These are phyloP conservation scores for Candida anutae DNA, from an alignment of 1,139 yeast genomes.

Conservation along the genomic window DNA sequence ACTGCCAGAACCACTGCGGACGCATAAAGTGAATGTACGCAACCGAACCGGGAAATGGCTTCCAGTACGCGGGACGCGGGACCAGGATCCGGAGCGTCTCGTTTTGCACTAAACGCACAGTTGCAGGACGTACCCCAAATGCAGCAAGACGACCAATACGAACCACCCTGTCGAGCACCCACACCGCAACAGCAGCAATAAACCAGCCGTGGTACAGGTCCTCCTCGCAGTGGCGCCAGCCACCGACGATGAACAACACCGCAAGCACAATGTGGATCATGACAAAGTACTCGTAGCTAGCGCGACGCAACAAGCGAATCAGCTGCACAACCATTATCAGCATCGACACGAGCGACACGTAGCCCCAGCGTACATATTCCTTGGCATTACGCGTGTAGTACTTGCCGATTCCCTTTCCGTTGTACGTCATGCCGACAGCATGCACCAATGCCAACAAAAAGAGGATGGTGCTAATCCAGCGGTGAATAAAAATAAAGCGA, in stretches of 20 bases:
- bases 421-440: slow-evolving; percentile 39
- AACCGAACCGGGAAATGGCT: slow-evolving; percentile 31
- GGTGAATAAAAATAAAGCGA: slow-evolving; percentile 56
- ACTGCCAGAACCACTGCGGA: slow-evolving; percentile 45
- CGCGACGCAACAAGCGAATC: slow-evolving; percentile 43
- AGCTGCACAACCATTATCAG: slow-evolving; percentile 41
- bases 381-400: slow-evolving; percentile 27
- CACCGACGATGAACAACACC: slow-evolving; percentile 45
- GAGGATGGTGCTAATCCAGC: slow-evolving; percentile 52
- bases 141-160: slow-evolving; percentile 41
- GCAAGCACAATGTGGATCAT: slow-evolving; percentile 53
- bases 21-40: slow-evolving; percentile 33
- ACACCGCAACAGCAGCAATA: slow-evolving; percentile 49
- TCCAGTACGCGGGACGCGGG: slow-evolving; percentile 29
- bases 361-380: slow-evolving; percentile 48
- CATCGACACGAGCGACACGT: slow-evolving; percentile 34
- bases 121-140: slow-evolving; percentile 47
- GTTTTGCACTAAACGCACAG: slow-evolving; percentile 38
- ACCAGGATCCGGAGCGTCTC: slow-evolving; percentile 36
- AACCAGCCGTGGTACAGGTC: slow-evolving; percentile 40
- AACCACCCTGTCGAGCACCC: slow-evolving; percentile 53
- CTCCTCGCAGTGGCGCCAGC: slow-evolving; percentile 49
- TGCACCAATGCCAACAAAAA: slow-evolving; percentile 35
- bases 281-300: slow-evolving; percentile 58
- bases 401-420: slow-evolving; percentile 27